Conservation (phyloP, 352 stramenopile genomes). For the Thraustotheca clavata region DNA sequence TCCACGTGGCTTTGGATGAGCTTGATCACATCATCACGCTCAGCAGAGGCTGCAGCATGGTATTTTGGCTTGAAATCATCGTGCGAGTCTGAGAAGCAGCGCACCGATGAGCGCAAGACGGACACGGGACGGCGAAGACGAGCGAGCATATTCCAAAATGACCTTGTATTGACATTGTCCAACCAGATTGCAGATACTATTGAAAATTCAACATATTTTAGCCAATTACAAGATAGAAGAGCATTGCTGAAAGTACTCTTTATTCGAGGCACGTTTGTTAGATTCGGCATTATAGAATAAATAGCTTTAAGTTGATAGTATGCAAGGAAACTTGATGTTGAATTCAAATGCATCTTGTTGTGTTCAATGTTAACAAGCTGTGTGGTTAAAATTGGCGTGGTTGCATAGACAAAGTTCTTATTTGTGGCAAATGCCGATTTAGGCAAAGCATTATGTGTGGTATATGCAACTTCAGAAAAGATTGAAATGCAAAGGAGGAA, state of each 20-base stretch:
- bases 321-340: too few species aligned
- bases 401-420: not conserved
- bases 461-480: too few species aligned
- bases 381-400: too few species aligned
- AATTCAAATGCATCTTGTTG: too few species aligned
- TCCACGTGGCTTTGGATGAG: constrained; percentile 88
- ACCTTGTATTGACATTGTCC: not conserved
- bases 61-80: constrained; percentile 86
- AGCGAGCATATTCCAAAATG: constrained; percentile 12
- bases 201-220: not conserved
- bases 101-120: not conserved
- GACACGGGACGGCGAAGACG: not conserved
- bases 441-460: too few species aligned
- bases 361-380: too few species aligned
- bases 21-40: constrained; percentile 84
- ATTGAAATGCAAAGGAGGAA: too few species aligned
- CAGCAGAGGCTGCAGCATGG: constrained; percentile 71
- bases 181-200: not conserved
- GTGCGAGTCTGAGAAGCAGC: constrained; percentile 48
- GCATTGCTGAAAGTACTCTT: not conserved
- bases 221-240: not conserved
- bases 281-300: too few species aligned
- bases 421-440: not conserved
- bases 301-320: too few species aligned
- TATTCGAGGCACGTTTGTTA: too few species aligned